Base-by-base conservation (phyloP, 2,329 filamentous ascomycete species). In the Hymenoscyphus albidus region DNA sequence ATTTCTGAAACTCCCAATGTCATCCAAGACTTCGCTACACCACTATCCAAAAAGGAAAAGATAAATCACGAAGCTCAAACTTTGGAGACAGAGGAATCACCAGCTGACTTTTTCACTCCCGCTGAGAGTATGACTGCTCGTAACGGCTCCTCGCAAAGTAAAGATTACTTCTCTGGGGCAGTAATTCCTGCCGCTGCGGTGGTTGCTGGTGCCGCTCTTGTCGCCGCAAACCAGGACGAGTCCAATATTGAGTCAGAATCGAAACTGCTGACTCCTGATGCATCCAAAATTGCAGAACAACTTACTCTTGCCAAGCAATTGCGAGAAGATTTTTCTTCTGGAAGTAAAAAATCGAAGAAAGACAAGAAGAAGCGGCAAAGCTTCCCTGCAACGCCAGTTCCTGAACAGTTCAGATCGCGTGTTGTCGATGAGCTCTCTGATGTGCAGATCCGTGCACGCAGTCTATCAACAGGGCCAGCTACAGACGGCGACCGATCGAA, bases 301-400 rank as follows among this genome's bases (percentile, higher is more conserved):
- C 65, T 73, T 38, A 70, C 65, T 62, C 68, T 74, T 39, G 72
- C 70, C 6, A 70, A 66, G 58, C 70, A 70, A 62, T 62, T 73
- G 35, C 70, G 70, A 58, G 69, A 74, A 54, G 72, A 73, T 57
- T 73, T 70, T 14, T 56, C 58, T 39, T 56, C 65, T 13, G 67
- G 68, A 6, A 69, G 62, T 39, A 73, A 71, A 61, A 70, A 70
- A 40, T 71, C 68, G 5, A 73, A 73, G 64, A 70, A 72, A 54
- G 71, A 71, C 70, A 75, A 71, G 72, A 77, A 66, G 69, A 73
- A 72, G 48, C 68, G 70, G 13, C 69, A 73, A 66, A 71, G 70
- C 61, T 62, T 72, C 57, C 70, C 71, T 44, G 57, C 67, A 10
- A 71, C 71, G 3, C 69, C 72, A 48, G 67, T 69, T 32, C 62